phyloP scores from a whole-genome alignment of 176 grass and related monocot genomes.

The Chrysopogon serrulatus region DNA sequence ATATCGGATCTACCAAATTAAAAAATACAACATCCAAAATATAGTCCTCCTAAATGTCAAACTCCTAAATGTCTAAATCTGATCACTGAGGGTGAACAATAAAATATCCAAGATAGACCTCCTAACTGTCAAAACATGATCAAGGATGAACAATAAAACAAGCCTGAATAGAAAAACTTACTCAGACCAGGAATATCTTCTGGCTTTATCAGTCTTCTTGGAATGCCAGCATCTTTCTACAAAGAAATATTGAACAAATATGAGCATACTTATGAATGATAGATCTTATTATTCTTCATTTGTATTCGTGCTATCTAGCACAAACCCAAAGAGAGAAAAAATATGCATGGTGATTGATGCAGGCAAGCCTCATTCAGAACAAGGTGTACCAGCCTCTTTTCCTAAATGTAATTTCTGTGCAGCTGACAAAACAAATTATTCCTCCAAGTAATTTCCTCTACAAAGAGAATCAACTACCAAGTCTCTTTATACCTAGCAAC shows the following conservation, averaged over 20 bases:
- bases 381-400: neutral
- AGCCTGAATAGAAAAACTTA: conserved; percentile 53
- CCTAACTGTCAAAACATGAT: neutral
- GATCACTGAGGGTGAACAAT: neutral
- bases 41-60: neutral
- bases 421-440: neutral
- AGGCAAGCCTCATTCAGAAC: neutral
- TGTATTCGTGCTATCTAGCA: neutral
- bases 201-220: conserved; percentile 77
- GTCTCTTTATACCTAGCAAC: neutral
- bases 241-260: conserved; percentile 20
- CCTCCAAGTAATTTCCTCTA: neutral
- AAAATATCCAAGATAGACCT: neutral
- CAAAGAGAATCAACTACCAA: neutral
- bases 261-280: neutral
- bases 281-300: neutral
- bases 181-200: conserved; percentile 94
- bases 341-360: neutral
- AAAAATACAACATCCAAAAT: neutral
- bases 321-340: conserved; percentile 13
- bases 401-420: neutral
- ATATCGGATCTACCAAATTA: neutral
- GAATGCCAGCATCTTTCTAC: conserved; percentile 95
- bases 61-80: neutral
- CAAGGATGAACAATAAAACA: neutral